These are phyloP conservation scores for Mortierella claussenii DNA, from an alignment of 192 early-diverging fungal species.

Conservation along the genomic window DNA sequence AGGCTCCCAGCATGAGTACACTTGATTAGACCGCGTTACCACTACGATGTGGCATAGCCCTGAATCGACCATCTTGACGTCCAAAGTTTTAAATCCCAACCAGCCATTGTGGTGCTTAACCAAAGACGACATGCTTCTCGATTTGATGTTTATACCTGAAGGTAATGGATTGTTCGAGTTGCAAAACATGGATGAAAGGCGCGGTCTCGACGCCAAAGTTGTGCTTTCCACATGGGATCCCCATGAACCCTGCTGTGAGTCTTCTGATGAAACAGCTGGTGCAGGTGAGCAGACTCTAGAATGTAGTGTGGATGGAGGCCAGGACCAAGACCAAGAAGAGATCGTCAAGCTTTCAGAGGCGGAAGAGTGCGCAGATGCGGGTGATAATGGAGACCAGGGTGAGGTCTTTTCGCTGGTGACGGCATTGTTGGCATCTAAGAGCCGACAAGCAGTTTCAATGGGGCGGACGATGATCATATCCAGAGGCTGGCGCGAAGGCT, in stretches of 20 bases:
- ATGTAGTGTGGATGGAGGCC: slow-evolving; percentile 5
- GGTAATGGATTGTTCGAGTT: too few relatives aligned
- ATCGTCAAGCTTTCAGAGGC: background rate
- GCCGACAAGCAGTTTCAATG: background rate
- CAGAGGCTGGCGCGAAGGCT: slow-evolving; percentile 9
- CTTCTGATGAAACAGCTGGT: background rate
- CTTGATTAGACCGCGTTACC: slow-evolving; percentile 28
- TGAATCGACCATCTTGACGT: slow-evolving; percentile 20
- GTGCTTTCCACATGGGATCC: too few relatives aligned
- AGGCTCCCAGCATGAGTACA: slow-evolving; percentile 36
- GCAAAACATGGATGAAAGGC: too few relatives aligned
- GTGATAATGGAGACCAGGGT: slow-evolving; percentile 7
- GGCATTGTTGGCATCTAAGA: background rate
- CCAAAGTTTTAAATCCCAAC: slow-evolving; percentile 30
- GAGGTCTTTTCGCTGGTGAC: background rate
- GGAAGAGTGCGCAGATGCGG: background rate
- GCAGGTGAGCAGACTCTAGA: background rate
- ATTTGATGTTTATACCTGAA: slow-evolving; percentile 10
- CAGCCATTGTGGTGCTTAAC: slow-evolving; percentile 31
- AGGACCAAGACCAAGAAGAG: slow-evolving; percentile 39
- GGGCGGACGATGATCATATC: slow-evolving; percentile 43
- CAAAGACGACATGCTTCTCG: slow-evolving; percentile 39
- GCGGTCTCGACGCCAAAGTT: too few relatives aligned
- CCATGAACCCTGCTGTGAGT: background rate
- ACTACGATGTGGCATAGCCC: slow-evolving; percentile 40